Evolutionary conservation across 139 green algal species (phyloP).

Genomic region (Mychonastes homosphaera): DNA sequence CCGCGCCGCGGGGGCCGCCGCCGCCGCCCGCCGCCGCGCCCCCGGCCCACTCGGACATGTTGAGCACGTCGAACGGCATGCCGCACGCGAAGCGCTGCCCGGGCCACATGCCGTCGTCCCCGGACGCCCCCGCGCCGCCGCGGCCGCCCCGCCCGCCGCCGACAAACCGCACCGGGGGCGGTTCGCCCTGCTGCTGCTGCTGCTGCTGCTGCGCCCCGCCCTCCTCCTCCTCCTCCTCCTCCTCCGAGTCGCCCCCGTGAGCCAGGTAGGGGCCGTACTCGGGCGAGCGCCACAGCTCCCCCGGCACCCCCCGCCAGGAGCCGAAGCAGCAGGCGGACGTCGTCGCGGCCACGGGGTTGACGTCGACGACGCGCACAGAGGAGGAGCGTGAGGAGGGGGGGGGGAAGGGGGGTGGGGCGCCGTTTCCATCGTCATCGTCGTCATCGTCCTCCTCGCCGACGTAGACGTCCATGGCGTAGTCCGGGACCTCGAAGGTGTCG

Average conservation of each 20-base stretch:
- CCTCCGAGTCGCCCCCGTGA: not conserved
- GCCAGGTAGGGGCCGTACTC: not conserved
- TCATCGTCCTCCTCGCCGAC: slow-evolving; percentile 57
- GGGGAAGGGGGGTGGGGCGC: slow-evolving; percentile 38
- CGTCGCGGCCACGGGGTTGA: slow-evolving; percentile 69
- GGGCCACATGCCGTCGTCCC: slow-evolving; percentile 16
- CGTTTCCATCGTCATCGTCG: slow-evolving; percentile 79
- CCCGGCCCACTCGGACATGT: slow-evolving; percentile 21
- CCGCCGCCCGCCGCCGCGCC: slow-evolving; percentile 9
- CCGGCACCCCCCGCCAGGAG: not conserved
- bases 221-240: slow-evolving; percentile 6
- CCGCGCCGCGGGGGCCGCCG: not conserved
- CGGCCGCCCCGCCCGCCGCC: not conserved
- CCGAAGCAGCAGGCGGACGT: slow-evolving; percentile 36
- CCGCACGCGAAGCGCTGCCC: slow-evolving; percentile 23
- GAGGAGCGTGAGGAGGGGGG: not conserved
- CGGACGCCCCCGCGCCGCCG: not conserved
- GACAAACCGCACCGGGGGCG: not conserved
- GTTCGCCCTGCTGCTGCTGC: not conserved
- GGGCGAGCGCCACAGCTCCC: slow-evolving; percentile 19
- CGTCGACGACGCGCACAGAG: slow-evolving; percentile 79
- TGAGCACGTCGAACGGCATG: slow-evolving; percentile 47
- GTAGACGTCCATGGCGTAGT: slow-evolving; percentile 68
- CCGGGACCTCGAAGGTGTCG: slow-evolving; percentile 26
- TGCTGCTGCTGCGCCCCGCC: slow-evolving; percentile 2